A percentile compares a stretch with the other conserved stretches of the same genome.
Evolutionary conservation across 1,139 yeast species (phyloP).

Genomic region (Schwanniomyces etchellsii): DNA sequence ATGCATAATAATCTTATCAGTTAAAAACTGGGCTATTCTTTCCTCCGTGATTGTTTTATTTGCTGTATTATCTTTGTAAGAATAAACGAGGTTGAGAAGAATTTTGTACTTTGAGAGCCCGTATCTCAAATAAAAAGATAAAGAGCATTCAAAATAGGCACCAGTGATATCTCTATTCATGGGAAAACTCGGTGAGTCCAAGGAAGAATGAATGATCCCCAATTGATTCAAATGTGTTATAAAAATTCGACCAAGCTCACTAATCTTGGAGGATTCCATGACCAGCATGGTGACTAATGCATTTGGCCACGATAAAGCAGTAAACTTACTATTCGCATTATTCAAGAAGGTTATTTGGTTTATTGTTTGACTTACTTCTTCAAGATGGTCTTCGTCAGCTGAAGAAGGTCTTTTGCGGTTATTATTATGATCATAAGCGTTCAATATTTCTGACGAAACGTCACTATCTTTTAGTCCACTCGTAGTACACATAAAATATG

Average conservation of each 20-base stretch:
- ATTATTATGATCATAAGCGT: no score
- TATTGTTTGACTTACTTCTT: no score
- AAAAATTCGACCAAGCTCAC: slow-evolving; percentile 6
- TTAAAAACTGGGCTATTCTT: slow-evolving; percentile 5
- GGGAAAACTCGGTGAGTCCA: background rate
- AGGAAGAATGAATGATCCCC: slow-evolving; percentile 3
- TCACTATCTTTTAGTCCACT: no score
- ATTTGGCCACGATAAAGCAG: slow-evolving; percentile 2
- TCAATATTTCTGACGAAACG: no score
- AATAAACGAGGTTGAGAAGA: slow-evolving; percentile 1
- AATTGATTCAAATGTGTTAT: slow-evolving; percentile 3
- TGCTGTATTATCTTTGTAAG: slow-evolving; percentile 2
- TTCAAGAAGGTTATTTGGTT: background rate
- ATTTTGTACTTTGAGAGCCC: slow-evolving; percentile 4
- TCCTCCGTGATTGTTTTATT: slow-evolving; percentile 3
- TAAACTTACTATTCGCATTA: background rate
- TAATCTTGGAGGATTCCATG: slow-evolving; percentile 5
- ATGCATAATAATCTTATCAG: slow-evolving; percentile 4
- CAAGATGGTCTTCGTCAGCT: no score
- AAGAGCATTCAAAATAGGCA: slow-evolving; percentile 3
- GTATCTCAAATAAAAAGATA: slow-evolving; percentile 3
- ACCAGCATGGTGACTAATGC: background rate
- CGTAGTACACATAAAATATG: no score
- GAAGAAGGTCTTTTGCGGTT: no score
- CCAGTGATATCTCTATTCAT: background rate